phyloP scores from a whole-genome alignment of 1,139 yeast species.

The Candida smagusa region DNA sequence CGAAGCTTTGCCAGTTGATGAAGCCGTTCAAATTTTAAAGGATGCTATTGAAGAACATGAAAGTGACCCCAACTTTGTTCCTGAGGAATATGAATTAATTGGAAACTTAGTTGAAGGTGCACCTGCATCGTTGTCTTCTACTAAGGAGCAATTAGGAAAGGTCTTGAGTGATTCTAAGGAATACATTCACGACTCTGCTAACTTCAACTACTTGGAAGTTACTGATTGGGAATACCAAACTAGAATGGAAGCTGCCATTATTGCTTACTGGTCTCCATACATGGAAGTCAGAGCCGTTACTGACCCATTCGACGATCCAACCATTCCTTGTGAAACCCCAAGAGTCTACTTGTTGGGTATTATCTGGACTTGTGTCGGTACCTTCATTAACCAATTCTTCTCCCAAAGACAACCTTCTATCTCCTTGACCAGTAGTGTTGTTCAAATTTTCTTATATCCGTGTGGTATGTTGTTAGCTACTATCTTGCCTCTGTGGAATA shows the following conservation, averaged over 20 bases:
- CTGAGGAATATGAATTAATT: conserved; percentile 13
- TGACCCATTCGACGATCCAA: conserved; percentile 50
- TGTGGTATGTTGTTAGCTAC: conserved; percentile 37
- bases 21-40: conserved; percentile 17
- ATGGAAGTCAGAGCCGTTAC: conserved; percentile 62
- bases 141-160: not conserved
- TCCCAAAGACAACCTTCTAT: conserved; percentile 54
- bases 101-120: conserved; percentile 7
- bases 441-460: conserved; percentile 60
- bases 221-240: conserved; percentile 16
- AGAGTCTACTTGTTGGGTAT: conserved; percentile 55
- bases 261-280: conserved; percentile 57
- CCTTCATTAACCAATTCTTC: conserved; percentile 58
- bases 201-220: conserved; percentile 3
- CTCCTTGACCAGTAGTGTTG: conserved; percentile 40
- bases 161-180: conserved; percentile 1
- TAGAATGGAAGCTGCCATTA: conserved; percentile 21
- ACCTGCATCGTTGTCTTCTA: not conserved
- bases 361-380: conserved; percentile 53
- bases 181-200: not conserved
- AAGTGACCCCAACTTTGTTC: conserved; percentile 24
- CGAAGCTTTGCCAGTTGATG: conserved; percentile 12
- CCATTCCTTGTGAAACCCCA: conserved; percentile 49
- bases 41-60: conserved; percentile 17
- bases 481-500: conserved; percentile 19